Conservation (phyloP, 768 basidiomycete species). For the Kwoniella bestiolae region DNA sequence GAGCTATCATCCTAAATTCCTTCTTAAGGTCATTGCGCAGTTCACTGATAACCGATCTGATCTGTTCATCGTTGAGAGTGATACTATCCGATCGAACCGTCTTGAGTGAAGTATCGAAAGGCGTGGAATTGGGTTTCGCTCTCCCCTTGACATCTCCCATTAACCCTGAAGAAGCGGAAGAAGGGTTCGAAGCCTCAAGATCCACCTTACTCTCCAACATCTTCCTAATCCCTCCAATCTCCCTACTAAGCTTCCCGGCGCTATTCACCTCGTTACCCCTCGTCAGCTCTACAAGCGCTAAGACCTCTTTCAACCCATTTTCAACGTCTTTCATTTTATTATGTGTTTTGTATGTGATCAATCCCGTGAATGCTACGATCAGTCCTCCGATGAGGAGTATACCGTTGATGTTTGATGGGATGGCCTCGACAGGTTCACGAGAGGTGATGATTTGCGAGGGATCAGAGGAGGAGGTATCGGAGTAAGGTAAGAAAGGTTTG, state of each 20-base stretch:
- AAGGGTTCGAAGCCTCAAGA: neutral
- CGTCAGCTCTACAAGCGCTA: conserved; percentile 9
- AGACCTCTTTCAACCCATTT: conserved; percentile 10
- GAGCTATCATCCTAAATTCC: conserved; percentile 7
- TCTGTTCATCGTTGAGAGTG: neutral
- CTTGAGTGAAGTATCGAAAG: neutral
- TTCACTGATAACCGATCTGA: neutral
- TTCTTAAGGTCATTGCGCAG: neutral
- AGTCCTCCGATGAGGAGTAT: neutral
- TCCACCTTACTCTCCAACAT: neutral
- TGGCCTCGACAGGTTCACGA: no score
- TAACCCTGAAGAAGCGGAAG: neutral
- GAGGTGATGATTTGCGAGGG: no score
- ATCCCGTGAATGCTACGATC: neutral
- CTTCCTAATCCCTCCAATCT: neutral
- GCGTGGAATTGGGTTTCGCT: neutral
- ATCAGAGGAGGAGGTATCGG: neutral
- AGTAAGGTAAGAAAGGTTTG: conserved; percentile 15
- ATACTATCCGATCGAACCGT: neutral
- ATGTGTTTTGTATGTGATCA: neutral
- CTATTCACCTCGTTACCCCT: neutral
- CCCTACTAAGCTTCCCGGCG: neutral
- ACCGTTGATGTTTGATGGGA: no score
- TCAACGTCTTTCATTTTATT: conserved; percentile 12
- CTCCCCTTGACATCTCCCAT: neutral